These are phyloP conservation scores for Phytophthora hibernalis DNA, from an alignment of 352 stramenopile genomes.

Conservation along the genomic window DNA sequence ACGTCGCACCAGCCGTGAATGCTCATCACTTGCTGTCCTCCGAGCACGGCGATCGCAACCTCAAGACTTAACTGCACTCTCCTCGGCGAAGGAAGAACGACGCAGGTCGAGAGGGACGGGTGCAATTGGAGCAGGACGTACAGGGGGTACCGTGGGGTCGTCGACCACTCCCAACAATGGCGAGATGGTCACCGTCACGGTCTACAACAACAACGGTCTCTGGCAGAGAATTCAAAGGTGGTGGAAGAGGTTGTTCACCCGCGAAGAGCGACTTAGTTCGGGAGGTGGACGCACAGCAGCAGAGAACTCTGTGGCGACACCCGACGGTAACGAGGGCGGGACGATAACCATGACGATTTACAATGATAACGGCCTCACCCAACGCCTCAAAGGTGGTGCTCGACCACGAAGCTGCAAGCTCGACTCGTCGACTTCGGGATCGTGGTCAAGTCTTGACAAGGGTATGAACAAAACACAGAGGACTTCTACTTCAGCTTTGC, in stretches of 20 bases:
- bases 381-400: constrained; percentile 10
- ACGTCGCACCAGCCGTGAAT: too few species aligned
- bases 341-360: constrained; percentile 6
- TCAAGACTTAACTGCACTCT: too few species aligned
- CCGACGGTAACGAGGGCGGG: constrained; percentile 5
- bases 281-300: too few species aligned
- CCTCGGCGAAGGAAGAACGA: constrained; percentile 1
- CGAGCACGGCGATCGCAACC: too few species aligned
- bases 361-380: constrained; percentile 5
- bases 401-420: neutral
- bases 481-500: too few species aligned
- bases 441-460: neutral
- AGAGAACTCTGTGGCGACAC: neutral
- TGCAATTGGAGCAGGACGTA: neutral
- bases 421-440: neutral
- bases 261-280: constrained; percentile 8
- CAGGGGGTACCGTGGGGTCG: neutral
- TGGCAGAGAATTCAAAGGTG: constrained; percentile 14
- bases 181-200: constrained; percentile 19
- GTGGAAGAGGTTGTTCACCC: constrained; percentile 4
- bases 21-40: too few species aligned
- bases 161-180: constrained; percentile 1
- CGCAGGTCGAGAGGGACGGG: neutral
- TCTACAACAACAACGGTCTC: constrained; percentile 16
- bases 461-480: too few species aligned